Base-by-base conservation (phyloP, 1,139 yeast species). In the Scheffersomyces illinoinensis region DNA sequence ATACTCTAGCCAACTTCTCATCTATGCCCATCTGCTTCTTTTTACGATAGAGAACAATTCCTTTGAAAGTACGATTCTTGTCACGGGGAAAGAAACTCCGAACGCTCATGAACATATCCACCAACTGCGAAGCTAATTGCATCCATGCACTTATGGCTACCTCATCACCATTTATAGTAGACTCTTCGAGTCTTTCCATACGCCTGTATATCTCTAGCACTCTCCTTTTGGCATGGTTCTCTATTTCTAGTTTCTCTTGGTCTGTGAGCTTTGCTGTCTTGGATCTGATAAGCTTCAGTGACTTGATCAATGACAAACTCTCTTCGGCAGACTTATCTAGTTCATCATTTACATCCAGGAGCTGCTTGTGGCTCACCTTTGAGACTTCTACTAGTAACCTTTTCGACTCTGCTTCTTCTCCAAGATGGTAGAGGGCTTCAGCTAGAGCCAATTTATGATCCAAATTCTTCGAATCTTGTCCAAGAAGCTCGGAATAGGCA, bases 121-220 rank as follows among this genome's bases (percentile, higher is more conserved):
- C 86, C 58, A 96, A 79, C 62, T 90, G 96, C 2, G 91, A 85
- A 0, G 96, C 97, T 14, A 89, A 78, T 62, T 92, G 92, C 64
- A 91, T 82, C 98, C 98, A 95, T 14, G 92, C 86, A 17, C 84
- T 79, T 0, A 87, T 85, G 5, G 96, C 92, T 12, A 87, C 85
- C 10, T 73, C 71, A 58, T 89, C 89, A 2, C 87, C 88, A 17
- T 72, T 71, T 46, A 76, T 77, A 51, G 87, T 73, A 3, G 88
- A 87, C 0, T 81, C 83, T 53, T 85, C 84, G 57, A 89, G 81
- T 57, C 89, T 77, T 48, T 80, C 76, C 71, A 93, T 81, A 61
- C 92, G 82, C 20, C 85, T 79, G 68, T 83, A 90, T 63, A 88
- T 89, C 49, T 88, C 90, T 50, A 83, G 75, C 0, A 91, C 93